These are phyloP conservation scores for Mycena galopus DNA, from an alignment of 768 basidiomycete genomes.

Conservation along the genomic window DNA sequence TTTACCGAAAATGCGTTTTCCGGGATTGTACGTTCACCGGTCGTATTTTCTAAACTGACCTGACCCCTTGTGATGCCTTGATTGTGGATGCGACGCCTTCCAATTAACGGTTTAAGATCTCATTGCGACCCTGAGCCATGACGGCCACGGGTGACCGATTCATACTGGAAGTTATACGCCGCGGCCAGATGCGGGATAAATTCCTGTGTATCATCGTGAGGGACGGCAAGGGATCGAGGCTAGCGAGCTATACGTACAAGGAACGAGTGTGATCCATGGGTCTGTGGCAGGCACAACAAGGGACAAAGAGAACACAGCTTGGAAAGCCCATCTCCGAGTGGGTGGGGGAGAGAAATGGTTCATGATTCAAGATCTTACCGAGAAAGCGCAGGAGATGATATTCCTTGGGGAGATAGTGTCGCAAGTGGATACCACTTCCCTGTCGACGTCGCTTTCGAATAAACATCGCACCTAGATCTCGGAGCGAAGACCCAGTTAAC, in stretches of 20 bases:
- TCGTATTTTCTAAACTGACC: conserved; percentile 39
- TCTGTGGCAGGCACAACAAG: conserved; percentile 96
- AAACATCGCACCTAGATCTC: conserved; percentile 64
- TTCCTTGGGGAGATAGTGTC: conserved; percentile 96
- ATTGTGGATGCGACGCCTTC: conserved; percentile 73
- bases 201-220: too few species aligned
- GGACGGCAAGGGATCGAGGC: too few species aligned
- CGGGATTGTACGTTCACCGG: conserved; percentile 86
- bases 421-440: conserved; percentile 69
- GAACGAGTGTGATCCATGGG: conserved; percentile 95
- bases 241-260: too few species aligned
- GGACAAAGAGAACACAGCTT: conserved; percentile 91
- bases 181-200: too few species aligned
- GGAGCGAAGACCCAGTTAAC: conserved; percentile 63
- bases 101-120: conserved; percentile 89
- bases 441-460: conserved; percentile 27
- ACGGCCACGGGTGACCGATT: too few species aligned
- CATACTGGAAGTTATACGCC: too few species aligned
- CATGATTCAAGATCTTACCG: conserved; percentile 94
- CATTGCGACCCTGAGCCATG: too few species aligned
- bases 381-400: conserved; percentile 97
- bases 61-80: conserved; percentile 40
- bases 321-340: conserved; percentile 91
- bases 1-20: conserved; percentile 97
- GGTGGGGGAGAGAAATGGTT: conserved; percentile 96